Percentiles rank a stretch among this genome's conserved stretches.
Evolutionary conservation across 2,329 filamentous ascomycete genomes (phyloP).

Genomic region (Trichoderma sp.): DNA sequence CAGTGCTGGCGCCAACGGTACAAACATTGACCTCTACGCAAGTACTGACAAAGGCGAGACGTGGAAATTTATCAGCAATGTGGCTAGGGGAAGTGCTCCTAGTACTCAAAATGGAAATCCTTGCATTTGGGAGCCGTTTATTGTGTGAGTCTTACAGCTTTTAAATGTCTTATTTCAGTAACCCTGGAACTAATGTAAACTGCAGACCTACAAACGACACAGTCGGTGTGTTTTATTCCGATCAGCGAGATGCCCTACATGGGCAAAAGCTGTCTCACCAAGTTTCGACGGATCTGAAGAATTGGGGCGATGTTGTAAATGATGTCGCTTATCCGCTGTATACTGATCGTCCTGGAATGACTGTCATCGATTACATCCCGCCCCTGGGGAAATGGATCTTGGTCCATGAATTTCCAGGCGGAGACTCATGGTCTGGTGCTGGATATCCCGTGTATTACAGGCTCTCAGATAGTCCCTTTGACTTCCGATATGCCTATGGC

Average conservation of each 20-base stretch:
- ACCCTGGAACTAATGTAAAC: background rate
- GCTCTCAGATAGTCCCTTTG: background rate
- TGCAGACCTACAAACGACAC: background rate
- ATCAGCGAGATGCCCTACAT: background rate
- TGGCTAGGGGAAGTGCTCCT: background rate
- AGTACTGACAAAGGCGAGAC: background rate
- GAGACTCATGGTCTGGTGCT: background rate
- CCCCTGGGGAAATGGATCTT: background rate
- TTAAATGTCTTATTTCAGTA: too few species aligned
- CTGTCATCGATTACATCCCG: background rate
- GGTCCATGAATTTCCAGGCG: background rate
- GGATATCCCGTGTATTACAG: background rate
- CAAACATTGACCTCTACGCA: background rate
- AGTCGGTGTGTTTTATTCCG: background rate
- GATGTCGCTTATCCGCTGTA: background rate
- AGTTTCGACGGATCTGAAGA: background rate
- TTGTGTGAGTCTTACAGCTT: background rate
- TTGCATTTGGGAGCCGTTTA: background rate
- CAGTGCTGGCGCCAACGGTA: background rate
- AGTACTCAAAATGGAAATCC: background rate
- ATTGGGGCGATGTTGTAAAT: background rate
- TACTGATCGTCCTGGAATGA: background rate
- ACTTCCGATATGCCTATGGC: background rate
- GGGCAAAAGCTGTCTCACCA: background rate
- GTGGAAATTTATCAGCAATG: background rate